Evolutionary conservation across 495 filamentous ascomycete species (phyloP), one percentile per base, ranked within the genome.

Genomic region (Penicillium waksmanii): DNA sequence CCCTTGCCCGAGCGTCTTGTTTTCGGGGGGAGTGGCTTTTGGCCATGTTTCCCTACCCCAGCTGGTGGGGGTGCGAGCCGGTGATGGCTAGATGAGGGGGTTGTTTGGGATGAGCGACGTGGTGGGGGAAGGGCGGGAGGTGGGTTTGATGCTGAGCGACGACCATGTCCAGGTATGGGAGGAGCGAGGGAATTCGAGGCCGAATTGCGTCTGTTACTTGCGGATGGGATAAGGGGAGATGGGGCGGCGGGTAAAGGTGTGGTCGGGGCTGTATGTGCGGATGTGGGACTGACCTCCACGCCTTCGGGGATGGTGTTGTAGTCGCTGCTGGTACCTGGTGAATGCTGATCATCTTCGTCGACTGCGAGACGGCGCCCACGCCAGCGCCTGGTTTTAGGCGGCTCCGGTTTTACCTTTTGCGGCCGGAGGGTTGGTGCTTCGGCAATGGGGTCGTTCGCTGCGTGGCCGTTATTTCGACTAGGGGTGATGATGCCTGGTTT

Each of bases 401-500:
- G 78, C 33, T 76, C 72, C 2, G 77, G 76, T 49, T 76, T 80
- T 57, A 76, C 51, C 60, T 75, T 80, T 47, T 68, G 65, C 33
- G 56, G 60, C 11, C 71, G 63, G 35, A 65, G 64, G 40, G 52
- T 60, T 25, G 64, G 67, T 6, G 64, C 51, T 6, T 62, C 66
- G 52, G 40, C 58, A n/a, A 47, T 61, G 61, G 51, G 51, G 49
- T 63, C 60, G n/a, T 53, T 55, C 15, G 31, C 31, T 35, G 42
- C 33, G 21, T 42, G 56, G 40, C 53, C 63, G n/a, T 70, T 70
- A 57, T 78, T 87, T 53, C 85, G 79, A 69, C 89, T 95, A 10
- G 90, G 91, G 18, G 92, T 93, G 66, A 93, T 84, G 43, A 96
- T 84, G 2, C 93, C 93, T 1, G 92, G 93, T 66, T 90, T 93